phyloP scores from a whole-genome alignment of 2,329 filamentous ascomycete species.

The Paracorniculantispora psalliotae region DNA sequence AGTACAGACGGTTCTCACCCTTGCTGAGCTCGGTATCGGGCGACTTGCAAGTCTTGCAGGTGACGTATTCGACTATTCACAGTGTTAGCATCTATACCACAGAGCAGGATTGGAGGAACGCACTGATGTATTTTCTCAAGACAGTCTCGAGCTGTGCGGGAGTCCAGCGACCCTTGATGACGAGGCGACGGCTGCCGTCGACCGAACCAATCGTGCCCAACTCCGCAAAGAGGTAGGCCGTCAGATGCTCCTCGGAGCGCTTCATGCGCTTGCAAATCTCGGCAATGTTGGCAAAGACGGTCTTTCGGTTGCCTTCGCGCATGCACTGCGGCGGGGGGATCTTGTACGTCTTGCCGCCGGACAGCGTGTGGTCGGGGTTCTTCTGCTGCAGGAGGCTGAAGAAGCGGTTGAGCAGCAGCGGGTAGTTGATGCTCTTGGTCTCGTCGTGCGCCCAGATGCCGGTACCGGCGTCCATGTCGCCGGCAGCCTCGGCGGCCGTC shows the following conservation, averaged over 20 bases:
- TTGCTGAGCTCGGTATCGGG: constrained; percentile 96
- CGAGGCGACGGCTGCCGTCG: constrained; percentile 84
- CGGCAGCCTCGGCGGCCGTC: constrained; percentile 56
- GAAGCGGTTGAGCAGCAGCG: constrained; percentile 82
- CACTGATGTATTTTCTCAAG: constrained; percentile 88
- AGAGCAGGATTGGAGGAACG: too few relatives aligned
- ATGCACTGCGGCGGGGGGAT: constrained; percentile 97
- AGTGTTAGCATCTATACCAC: constrained; percentile 29
- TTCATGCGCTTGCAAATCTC: constrained; percentile 99
- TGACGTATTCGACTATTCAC: constrained; percentile 80
- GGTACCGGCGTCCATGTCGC: constrained; percentile 81
- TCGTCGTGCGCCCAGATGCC: constrained; percentile 86
- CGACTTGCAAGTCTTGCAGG: constrained; percentile 95
- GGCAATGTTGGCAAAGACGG: constrained; percentile 97
- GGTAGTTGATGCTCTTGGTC: constrained; percentile 74
- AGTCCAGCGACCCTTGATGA: constrained; percentile 99
- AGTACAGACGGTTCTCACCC: constrained; percentile 98
- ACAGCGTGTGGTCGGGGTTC: constrained; percentile 91
- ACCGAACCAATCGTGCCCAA: constrained; percentile 96
- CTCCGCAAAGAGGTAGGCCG: constrained; percentile 93
- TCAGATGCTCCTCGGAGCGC: constrained; percentile 95
- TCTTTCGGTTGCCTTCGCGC: constrained; percentile 99
- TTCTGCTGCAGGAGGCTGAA: constrained; percentile 91
- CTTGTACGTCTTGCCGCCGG: constrained; percentile 93
- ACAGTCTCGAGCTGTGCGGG: constrained; percentile 99